Percentiles rank a stretch among this genome's conserved stretches.
These are phyloP conservation scores for Margaritispora aquatica DNA, from an alignment of 495 filamentous ascomycete genomes.

Conservation along the genomic window DNA sequence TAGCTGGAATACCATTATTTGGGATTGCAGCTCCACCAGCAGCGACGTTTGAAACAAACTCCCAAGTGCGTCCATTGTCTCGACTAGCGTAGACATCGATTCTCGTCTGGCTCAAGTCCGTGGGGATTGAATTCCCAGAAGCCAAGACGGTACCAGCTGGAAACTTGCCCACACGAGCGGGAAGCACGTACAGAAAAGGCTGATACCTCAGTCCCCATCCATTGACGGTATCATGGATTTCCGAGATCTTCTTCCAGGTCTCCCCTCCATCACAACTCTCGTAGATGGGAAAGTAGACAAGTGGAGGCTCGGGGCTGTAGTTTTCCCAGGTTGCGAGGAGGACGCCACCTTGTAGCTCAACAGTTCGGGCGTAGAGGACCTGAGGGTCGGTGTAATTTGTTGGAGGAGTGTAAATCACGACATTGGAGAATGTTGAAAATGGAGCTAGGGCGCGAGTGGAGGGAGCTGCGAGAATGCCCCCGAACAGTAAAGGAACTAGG, in stretches of 20 bases:
- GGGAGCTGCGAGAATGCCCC: conserved; percentile 5
- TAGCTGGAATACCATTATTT: conserved; percentile 55
- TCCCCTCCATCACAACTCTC: conserved; percentile 52
- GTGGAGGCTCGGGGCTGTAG: conserved; percentile 49
- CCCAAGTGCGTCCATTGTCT: conserved; percentile 55
- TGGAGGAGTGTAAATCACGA: conserved; percentile 36
- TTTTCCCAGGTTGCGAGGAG: conserved; percentile 63
- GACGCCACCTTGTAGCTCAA: conserved; percentile 40
- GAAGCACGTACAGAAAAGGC: conserved; percentile 58
- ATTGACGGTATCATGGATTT: conserved; percentile 56
- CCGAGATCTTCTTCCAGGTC: conserved; percentile 56
- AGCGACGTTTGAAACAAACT: conserved; percentile 60
- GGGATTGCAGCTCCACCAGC: conserved; percentile 55
- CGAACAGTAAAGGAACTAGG: conserved; percentile 4
- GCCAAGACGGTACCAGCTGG: conserved; percentile 53
- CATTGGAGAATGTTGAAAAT: conserved; percentile 19
- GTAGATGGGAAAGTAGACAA: conserved; percentile 60
- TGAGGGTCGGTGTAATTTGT: conserved; percentile 36
- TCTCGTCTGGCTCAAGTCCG: conserved; percentile 53
- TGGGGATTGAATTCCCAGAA: conserved; percentile 57
- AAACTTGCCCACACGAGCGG: conserved; percentile 47
- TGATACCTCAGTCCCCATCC: conserved; percentile 61
- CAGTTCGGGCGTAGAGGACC: conserved; percentile 46
- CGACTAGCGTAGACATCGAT: conserved; percentile 61
- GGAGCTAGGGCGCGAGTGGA: neutral